These are phyloP conservation scores for Claviceps africana DNA, from an alignment of 2,329 filamentous ascomycete species.

Conservation along the genomic window DNA sequence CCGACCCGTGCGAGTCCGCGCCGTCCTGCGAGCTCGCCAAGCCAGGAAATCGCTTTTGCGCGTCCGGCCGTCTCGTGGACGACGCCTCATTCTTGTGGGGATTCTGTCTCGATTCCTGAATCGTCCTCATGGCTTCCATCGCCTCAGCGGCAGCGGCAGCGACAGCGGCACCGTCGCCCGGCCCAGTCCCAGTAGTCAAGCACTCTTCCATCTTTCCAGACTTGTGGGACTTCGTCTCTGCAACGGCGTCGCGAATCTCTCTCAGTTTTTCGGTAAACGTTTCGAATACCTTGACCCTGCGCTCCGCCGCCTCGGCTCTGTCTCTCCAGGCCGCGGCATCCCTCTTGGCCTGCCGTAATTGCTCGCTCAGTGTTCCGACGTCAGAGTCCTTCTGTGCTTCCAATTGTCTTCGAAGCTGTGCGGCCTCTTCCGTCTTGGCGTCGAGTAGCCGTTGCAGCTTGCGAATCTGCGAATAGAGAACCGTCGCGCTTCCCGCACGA, in stretches of 20 bases:
- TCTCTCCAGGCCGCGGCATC: conserved; percentile 33
- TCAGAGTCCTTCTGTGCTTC: conserved; percentile 29
- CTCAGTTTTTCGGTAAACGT: conserved; percentile 23
- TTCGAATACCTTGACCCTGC: conserved; percentile 33
- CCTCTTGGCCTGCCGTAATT: conserved; percentile 26
- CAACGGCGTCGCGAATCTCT: conserved; percentile 14
- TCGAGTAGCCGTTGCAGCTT: conserved; percentile 34
- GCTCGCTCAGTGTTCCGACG: conserved; percentile 31
- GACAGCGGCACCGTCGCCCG: neutral
- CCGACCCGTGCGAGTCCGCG: neutral
- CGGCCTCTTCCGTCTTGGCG: conserved; percentile 29
- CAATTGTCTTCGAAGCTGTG: conserved; percentile 30
- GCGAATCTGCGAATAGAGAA: conserved; percentile 34
- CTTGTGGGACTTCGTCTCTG: neutral
- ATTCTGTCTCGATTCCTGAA: neutral
- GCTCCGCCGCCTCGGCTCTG: conserved; percentile 42
- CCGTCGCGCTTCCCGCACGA: conserved; percentile 16
- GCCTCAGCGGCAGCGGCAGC: neutral
- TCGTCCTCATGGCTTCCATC: neutral
- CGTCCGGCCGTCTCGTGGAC: neutral
- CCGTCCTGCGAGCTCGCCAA: conserved; percentile 2
- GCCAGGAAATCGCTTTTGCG: neutral
- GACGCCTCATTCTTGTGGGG: neutral
- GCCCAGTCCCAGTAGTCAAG: neutral
- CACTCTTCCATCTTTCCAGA: no score